Conservation (phyloP, 768 basidiomycete species). For the Termitomyces heimii region DNA sequence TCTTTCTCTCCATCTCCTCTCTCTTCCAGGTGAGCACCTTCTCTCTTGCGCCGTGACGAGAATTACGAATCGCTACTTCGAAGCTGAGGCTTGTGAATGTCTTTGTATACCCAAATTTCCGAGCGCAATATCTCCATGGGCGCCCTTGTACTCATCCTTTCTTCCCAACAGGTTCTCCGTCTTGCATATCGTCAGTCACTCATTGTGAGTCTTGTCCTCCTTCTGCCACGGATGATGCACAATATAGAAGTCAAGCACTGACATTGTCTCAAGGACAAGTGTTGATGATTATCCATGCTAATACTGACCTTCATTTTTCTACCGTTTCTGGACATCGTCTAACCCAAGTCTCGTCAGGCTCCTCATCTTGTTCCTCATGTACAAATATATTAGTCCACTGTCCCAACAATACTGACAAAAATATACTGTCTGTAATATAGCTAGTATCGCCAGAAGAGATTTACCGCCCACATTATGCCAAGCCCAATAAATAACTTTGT, state of each 20-base stretch:
- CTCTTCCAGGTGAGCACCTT: slow-evolving; percentile 25
- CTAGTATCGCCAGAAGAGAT: slow-evolving; percentile 48
- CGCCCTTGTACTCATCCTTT: background rate
- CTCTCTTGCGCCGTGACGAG: slow-evolving; percentile 48
- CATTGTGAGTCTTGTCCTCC: slow-evolving; percentile 22
- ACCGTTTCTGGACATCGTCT: background rate
- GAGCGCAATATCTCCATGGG: slow-evolving; percentile 32
- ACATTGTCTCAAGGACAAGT: slow-evolving; percentile 66
- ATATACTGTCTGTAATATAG: background rate
- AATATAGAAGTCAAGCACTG: slow-evolving; percentile 92
- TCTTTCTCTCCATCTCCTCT: slow-evolving; percentile 9
- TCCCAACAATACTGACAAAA: background rate
- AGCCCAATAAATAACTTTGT: slow-evolving; percentile 35
- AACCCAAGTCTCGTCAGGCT: background rate
- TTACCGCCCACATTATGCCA: slow-evolving; percentile 57
- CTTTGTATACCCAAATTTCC: slow-evolving; percentile 89
- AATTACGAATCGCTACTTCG: slow-evolving; percentile 84
- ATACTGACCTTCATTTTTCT: slow-evolving; percentile 53
- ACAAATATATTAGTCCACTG: background rate
- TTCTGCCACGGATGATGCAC: slow-evolving; percentile 42
- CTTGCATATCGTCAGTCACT: background rate
- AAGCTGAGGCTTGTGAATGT: slow-evolving; percentile 67
- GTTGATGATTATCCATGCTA: slow-evolving; percentile 87
- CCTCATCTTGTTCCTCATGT: background rate
- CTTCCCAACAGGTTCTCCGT: slow-evolving; percentile 2